A percentile compares a stretch with the other conserved stretches of the same genome.
Evolutionary conservation across 345 rosid genomes (phyloP).

Genomic region (Arabidopsis arenosa): DNA sequence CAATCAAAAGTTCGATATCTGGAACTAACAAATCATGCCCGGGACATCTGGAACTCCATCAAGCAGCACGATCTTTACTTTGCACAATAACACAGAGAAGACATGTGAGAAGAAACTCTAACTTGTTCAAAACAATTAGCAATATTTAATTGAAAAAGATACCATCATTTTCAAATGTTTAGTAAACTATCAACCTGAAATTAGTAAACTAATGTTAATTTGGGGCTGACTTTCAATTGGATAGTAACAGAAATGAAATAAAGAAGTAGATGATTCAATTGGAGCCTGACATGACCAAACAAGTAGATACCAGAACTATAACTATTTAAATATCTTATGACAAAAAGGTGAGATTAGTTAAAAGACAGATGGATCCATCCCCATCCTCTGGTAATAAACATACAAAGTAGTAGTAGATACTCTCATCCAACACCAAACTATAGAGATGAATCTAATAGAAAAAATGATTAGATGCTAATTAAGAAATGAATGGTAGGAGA

Average conservation of each 20-base stretch:
- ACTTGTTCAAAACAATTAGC: conserved; percentile 31
- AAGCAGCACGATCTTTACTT: conserved; percentile 30
- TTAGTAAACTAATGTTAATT: conserved; percentile 17
- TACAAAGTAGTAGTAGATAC: no score
- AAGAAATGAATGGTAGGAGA: conserved; percentile 14
- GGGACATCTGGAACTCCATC: conserved; percentile 25
- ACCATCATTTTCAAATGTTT: conserved; percentile 31
- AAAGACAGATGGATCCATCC: background rate
- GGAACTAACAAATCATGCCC: conserved; percentile 31
- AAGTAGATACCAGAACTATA: background rate
- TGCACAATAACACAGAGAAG: conserved; percentile 20
- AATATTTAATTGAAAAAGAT: background rate
- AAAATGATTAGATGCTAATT: no score
- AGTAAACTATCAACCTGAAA: conserved; percentile 15
- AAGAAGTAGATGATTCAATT: conserved; percentile 23
- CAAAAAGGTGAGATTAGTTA: conserved; percentile 5
- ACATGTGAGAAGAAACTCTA: conserved; percentile 30
- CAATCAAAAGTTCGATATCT: conserved; percentile 38
- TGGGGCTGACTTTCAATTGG: conserved; percentile 11
- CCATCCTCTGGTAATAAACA: conserved; percentile 4
- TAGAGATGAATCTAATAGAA: no score
- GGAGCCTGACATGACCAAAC: conserved; percentile 30
- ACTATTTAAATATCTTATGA: conserved; percentile 11
- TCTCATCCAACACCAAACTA: no score
- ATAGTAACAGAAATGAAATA: conserved; percentile 8